Conservation (phyloP, 768 basidiomycete genomes). For the Psilocybe tampanensis region DNA sequence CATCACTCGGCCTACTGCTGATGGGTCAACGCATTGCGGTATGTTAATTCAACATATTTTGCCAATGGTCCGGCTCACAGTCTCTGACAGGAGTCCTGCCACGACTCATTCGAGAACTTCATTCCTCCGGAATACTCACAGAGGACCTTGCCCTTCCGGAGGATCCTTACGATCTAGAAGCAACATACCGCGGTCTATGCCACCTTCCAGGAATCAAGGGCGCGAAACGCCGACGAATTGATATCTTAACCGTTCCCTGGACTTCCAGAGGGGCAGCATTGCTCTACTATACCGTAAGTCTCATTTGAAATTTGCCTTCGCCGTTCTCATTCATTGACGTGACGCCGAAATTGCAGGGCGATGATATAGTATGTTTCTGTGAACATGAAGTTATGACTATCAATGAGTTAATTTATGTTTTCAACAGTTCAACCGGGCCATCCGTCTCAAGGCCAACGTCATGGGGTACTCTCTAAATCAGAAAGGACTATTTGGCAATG, state of each 20-base stretch:
- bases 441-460: conserved; percentile 80
- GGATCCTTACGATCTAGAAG: conserved; percentile 68
- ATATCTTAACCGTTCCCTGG: conserved; percentile 85
- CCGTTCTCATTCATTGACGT: not conserved
- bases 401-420: not conserved
- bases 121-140: conserved; percentile 62
- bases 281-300: conserved; percentile 84
- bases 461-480: conserved; percentile 90
- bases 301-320: conserved; percentile 2
- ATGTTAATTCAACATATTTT: conserved; percentile 13
- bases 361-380: conserved; percentile 73
- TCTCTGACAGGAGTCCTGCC: conserved; percentile 55
- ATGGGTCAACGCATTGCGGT: conserved; percentile 80
- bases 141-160: conserved; percentile 79
- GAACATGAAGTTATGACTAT: not conserved
- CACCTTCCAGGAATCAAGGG: conserved; percentile 44
- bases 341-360: conserved; percentile 55
- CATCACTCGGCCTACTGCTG: conserved; percentile 72
- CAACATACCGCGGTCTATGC: conserved; percentile 83
- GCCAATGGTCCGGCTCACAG: not conserved
- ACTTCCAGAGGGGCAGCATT: conserved; percentile 78
- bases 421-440: conserved; percentile 83
- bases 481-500: conserved; percentile 72
- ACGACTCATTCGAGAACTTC: conserved; percentile 59
- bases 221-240: conserved; percentile 70